A percentile compares a stretch with the other conserved stretches of the same genome.
phyloP scores from a whole-genome alignment of 352 stramenopile genomes.

The Phytophthora ramorum region DNA sequence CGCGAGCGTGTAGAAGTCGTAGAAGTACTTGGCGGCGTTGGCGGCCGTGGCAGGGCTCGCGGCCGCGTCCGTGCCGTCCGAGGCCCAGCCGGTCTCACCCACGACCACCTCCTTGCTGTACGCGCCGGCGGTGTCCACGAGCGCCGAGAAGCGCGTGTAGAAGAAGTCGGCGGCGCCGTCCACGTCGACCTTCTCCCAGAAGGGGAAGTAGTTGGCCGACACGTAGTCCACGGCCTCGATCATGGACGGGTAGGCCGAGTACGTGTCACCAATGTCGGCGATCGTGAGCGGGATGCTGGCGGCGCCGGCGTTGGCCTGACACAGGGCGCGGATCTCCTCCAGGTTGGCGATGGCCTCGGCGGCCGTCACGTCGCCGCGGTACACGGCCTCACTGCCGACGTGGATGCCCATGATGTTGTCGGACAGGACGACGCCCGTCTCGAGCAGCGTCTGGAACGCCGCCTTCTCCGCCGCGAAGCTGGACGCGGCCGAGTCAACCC shows the following conservation, averaged over 20 bases:
- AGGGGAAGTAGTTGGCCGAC: conserved; percentile 71
- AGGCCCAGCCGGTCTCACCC: conserved; percentile 74
- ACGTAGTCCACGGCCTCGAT: conserved; percentile 70
- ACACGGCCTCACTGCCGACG: conserved; percentile 76
- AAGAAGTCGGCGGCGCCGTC: conserved; percentile 49
- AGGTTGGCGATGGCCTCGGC: conserved; percentile 54
- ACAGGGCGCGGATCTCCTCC: conserved; percentile 62
- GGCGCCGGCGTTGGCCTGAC: conserved; percentile 33
- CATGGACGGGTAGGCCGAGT: conserved; percentile 57
- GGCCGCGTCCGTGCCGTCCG: conserved; percentile 35
- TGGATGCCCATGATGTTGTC: conserved; percentile 63
- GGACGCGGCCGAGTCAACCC: conserved; percentile 49
- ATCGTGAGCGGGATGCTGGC: conserved; percentile 63
- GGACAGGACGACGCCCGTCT: conserved; percentile 43
- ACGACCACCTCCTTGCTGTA: conserved; percentile 71
- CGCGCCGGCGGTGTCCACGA: conserved; percentile 35
- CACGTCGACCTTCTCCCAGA: conserved; percentile 62
- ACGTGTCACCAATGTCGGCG: conserved; percentile 65
- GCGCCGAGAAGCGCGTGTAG: conserved; percentile 50
- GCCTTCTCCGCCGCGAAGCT: conserved; percentile 54
- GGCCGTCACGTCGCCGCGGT: conserved; percentile 60
- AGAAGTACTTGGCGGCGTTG: conserved; percentile 61
- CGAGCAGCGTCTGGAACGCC: conserved; percentile 50
- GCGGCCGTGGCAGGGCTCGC: conserved; percentile 44
- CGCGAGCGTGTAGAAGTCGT: conserved; percentile 68